Evolutionary conservation across 2,329 filamentous ascomycete species (phyloP), one percentile per base, ranked within the genome.

Genomic region (Diaporthe capsici): DNA sequence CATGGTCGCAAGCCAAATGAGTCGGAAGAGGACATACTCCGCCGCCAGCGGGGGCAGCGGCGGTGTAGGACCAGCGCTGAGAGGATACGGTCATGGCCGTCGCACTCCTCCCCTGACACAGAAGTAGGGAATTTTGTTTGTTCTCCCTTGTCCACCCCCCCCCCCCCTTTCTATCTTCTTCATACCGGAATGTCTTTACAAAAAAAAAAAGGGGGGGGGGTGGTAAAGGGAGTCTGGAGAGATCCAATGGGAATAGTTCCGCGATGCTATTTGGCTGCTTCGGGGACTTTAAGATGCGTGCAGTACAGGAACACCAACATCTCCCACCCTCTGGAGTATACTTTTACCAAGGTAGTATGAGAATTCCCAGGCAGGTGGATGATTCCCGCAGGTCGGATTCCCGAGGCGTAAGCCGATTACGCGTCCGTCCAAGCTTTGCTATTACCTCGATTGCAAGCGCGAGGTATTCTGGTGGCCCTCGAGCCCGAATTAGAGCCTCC

Each of bases 321-420:
- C 25, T 65, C n/a, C 25, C 25, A 4, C 5, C 13, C 4, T 65
- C 17, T 20, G 25, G 9, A 31, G 34, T 65, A 13, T 6, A 3
- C 25, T 22, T 25, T 17, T 31, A 34, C 25, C 17, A 31, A 22
- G 9, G 20, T 37, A 28, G 28, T 9, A 12, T 25, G 25, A 65
- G 42, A 49, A 31, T 34, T 34, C 25, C 28, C 44, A 3, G 7
- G 42, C 44, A 37, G 9, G 47, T 51, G 63, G 31, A 20, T 25
- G 44, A 25, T 39, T 25, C 31, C 20, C 20, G 6, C 22, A 5
- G 12, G 63, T 8, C 20, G 25, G 31, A 4, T 25, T 34, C 63
- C 47, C 44, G 63, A 68, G 63, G 47, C 63, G 44, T 53, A 37
- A 53, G 63, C 44, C 12, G 44, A 51, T 68, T 37, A 37, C 63